Evolutionary conservation across 352 stramenopile genomes (phyloP).

Genomic region (Globisporangium ultimum): DNA sequence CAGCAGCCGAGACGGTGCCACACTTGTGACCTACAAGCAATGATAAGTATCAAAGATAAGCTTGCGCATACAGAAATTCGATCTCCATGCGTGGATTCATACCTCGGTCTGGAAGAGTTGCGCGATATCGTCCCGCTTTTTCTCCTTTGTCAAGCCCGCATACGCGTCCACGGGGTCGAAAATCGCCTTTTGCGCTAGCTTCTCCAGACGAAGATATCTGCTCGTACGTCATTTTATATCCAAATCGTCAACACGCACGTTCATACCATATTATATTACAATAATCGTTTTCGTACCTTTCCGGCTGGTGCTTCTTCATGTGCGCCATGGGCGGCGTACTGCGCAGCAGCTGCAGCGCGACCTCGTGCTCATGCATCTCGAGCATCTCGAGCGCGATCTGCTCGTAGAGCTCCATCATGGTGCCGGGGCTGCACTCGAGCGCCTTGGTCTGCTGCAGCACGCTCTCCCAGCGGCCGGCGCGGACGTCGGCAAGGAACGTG

Average conservation of each 20-base stretch:
- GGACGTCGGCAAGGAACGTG: constrained; percentile 74
- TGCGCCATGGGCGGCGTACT: constrained; percentile 36
- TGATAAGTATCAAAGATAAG: background rate
- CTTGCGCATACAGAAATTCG: background rate
- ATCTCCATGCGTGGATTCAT: background rate
- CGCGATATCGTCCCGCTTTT: constrained; percentile 75
- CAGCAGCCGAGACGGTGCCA: constrained; percentile 87
- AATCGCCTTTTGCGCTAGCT: constrained; percentile 51
- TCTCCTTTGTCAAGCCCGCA: constrained; percentile 63
- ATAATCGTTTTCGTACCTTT: constrained; percentile 31
- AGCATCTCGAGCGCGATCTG: constrained; percentile 86
- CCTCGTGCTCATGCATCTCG: constrained; percentile 76
- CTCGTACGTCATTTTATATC: background rate
- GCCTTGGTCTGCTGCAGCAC: constrained; percentile 87
- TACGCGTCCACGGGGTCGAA: constrained; percentile 82
- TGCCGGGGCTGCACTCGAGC: constrained; percentile 55
- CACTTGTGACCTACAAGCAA: constrained; percentile 30
- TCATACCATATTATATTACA: no score
- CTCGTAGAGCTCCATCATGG: constrained; percentile 90
- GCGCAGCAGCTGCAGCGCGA: constrained; percentile 65
- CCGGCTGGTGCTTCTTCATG: constrained; percentile 48
- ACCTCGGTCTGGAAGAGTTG: constrained; percentile 73
- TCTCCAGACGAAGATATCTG: constrained; percentile 71
- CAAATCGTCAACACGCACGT: background rate
- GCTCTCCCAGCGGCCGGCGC: constrained; percentile 81